Evolutionary conservation across 2,329 filamentous ascomycete species (phyloP), one percentile per base, ranked within the genome.

Genomic region (Orbilia quercus): DNA sequence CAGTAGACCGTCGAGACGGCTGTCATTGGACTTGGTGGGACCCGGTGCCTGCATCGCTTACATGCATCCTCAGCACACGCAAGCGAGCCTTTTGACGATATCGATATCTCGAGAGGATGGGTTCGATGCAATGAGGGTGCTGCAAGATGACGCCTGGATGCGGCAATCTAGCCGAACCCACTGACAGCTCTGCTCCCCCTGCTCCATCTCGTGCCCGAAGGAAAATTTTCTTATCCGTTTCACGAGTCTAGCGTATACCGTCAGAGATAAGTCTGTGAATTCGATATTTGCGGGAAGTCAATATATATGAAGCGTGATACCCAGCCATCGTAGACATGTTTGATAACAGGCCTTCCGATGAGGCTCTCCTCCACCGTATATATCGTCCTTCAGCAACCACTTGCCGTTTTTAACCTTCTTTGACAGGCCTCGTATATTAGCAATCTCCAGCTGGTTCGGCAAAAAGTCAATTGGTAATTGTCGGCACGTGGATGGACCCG

Each of bases 91-190:
- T 16, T 25, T 12, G 36, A 60, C 28, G 44, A 22, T 22, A 22
- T 45, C 28, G 44, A 22, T 22, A 22, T 45, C 58, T 34, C 23
- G 44, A 38, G 23, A 23, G 25, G 42, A 53, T 36, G 44, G 54
- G 36, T n/a, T n/a, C n/a, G n/a, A n/a, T n/a, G n/a, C n/a, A n/a
- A 53, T 42, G 50, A 40, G 36, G 36, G 25, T 18, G 44, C 47
- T 71, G 66, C 66, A 71, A 63, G 66, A 71, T 71, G 66, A 71
- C 66, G 66, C 57, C 65, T 62, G 59, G 51, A 59, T 64, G 67
- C 51, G 54, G 59, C 53, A 66, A 60, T 44, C 60, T 66, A 66
- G 60, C 60, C 69, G 60, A 66, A 53, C 28, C 28, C 28, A 31
- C 31, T 57, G 58, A 40, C 51, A 59, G 23, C 9, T 40, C 36